Base-by-base conservation (phyloP, 257 asterid species). In the Jaltomata sinuosa region DNA sequence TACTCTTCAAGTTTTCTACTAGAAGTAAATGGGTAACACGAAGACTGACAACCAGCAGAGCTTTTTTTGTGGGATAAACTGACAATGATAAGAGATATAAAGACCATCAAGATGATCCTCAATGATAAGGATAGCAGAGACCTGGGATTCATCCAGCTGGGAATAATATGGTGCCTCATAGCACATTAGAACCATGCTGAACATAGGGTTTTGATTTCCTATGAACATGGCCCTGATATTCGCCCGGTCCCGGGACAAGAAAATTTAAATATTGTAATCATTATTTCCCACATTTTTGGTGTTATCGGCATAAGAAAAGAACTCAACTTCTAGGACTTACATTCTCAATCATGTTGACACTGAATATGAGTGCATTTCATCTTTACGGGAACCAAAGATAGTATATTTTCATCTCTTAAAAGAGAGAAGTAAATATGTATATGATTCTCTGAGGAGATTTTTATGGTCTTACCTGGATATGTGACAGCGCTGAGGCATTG, bases 401-500 rank as follows among this genome's bases (percentile, higher is more conserved):
- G 62, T 16, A 16, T 22, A 27, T 77, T 77, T 76, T 77, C 27
- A 77, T 27, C 42, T 29, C 29, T 40, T 71, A 40, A 16, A 47
- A 27, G 42, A 45, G 11, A 74, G 22, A 49, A 77, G 59, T 25
- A 45, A 74, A 49, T 76, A 45, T 49, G 61, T 29, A 49, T 49
- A 29, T 77, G 81, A 49, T 45, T 71, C 53, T 83, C 59, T 40
- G 12, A 74, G 42, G 67, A 50, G 54, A 83, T 65, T 59, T 50
- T 27, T 31, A 31, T 38, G 22, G 53, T 59, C 80, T 69, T 84
- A 93, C 99, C 95, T 97, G 99, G 89, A 97, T 97, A 86, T 92
- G 98, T 84, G 99, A 94, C 84, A 97, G 89, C 64, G 98, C 88
- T 57, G 97, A 89, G 87, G 97, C 91, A 85, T 88, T 92, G 88